Conservation (phyloP, 176 grass and related monocot genomes). For the Zizania latifolia region DNA sequence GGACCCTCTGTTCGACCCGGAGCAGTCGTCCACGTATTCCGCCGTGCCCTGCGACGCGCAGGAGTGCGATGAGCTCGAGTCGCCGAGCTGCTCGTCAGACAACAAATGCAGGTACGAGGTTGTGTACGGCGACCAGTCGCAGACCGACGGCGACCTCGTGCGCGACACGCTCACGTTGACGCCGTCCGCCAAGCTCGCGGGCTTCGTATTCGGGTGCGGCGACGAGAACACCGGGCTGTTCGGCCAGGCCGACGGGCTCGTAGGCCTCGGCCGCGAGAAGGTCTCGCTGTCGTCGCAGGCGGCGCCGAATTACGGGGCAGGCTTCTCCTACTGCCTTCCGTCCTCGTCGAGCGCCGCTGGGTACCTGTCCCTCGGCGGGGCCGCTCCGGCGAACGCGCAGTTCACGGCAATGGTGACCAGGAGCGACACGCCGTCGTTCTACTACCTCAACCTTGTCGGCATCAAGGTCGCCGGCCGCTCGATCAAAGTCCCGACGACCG, state of each 20-base stretch:
- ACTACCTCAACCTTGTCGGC: conserved; percentile 50
- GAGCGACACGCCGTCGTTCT: conserved; percentile 40
- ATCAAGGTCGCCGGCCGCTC: conserved; percentile 47
- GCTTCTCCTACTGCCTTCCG: conserved; percentile 89
- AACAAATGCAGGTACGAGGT: conserved; percentile 54
- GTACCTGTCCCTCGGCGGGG: conserved; percentile 49
- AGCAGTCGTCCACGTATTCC: conserved; percentile 46
- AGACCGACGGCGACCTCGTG: conserved; percentile 50
- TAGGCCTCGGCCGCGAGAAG: conserved; percentile 60
- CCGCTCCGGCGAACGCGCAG: conserved; percentile 4
- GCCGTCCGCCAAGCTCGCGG: conserved; percentile 12
- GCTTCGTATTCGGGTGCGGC: conserved; percentile 76
- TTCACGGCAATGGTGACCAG: conserved; percentile 58
- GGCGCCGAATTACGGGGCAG: conserved; percentile 39
- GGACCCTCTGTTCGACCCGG: conserved; percentile 75
- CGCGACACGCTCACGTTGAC: conserved; percentile 59
- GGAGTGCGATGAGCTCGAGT: conserved; percentile 46
- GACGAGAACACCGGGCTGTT: conserved; percentile 48
- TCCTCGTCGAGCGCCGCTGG: conserved; percentile 33
- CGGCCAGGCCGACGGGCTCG: conserved; percentile 47
- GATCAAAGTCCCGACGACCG: conserved; percentile 9
- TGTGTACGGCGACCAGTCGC: conserved; percentile 58
- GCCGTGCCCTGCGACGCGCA: conserved; percentile 26
- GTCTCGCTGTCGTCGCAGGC: conserved; percentile 68
- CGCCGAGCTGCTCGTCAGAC: conserved; percentile 13